Evolutionary conservation across 169 alveolate genomes (phyloP).

Genomic region (Theileria equi): DNA sequence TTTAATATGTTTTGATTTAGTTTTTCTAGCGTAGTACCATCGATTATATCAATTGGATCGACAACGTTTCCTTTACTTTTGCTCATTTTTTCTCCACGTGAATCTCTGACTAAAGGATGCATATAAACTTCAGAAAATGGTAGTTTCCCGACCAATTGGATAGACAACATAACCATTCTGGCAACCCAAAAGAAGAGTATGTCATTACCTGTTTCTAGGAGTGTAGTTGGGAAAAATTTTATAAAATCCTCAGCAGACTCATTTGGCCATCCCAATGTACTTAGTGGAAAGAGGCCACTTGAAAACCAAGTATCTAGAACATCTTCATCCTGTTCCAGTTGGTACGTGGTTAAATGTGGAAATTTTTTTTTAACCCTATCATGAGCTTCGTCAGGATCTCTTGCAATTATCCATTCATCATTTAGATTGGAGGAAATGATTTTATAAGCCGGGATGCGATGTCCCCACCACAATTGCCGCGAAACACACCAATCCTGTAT

Average conservation of each 20-base stretch:
- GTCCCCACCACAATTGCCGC: constrained; percentile 99
- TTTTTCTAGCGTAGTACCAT: constrained; percentile 89
- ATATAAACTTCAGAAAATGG: constrained; percentile 97
- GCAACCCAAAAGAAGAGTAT: constrained; percentile 99
- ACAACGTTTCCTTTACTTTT: constrained; percentile 98
- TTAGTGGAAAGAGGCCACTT: constrained; percentile 96
- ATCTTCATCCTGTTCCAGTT: constrained; percentile 94
- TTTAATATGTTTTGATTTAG: constrained; percentile 85
- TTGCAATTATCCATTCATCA: constrained; percentile 51
- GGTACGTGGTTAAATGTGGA: constrained; percentile 17
- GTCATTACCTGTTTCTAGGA: constrained; percentile 99
- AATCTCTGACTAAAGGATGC: constrained; percentile 98
- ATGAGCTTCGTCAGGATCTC: constrained; percentile 45
- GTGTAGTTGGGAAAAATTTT: constrained; percentile 93
- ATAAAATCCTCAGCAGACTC: constrained; percentile 83
- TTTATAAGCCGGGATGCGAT: constrained; percentile 97
- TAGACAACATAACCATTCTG: constrained; percentile 97
- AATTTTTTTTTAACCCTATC: constrained; percentile 27
- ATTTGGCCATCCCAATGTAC: constrained; percentile 98
- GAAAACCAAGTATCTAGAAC: constrained; percentile 99
- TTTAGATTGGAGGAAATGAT: constrained; percentile 63
- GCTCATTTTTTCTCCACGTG: constrained; percentile 97
- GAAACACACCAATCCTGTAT: constrained; percentile 99
- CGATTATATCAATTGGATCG: constrained; percentile 97
- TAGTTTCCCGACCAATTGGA: constrained; percentile 89